Conservation (phyloP, 2,329 filamentous ascomycete genomes). For the Xylariaceae sp. region DNA sequence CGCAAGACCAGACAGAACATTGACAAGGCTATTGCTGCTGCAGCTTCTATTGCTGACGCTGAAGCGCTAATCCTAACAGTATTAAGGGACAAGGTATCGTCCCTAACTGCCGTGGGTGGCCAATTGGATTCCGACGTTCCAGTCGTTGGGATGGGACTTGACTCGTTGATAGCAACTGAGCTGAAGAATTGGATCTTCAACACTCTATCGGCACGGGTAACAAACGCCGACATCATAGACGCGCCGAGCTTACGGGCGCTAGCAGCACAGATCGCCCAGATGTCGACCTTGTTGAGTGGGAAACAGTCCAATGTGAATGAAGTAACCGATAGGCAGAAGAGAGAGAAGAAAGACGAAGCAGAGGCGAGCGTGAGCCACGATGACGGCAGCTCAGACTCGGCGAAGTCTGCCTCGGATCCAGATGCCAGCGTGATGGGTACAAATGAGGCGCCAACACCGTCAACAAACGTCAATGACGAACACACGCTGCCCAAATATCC, state of each 20-base stretch:
- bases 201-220: neutral
- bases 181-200: conserved; percentile 5
- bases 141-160: conserved; percentile 1
- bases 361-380: neutral
- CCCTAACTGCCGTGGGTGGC: neutral
- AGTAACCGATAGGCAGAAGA: neutral
- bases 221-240: conserved; percentile 3
- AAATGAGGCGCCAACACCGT: neutral
- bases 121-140: conserved; percentile 1
- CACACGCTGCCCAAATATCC: neutral
- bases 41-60: neutral
- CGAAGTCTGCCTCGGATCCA: neutral
- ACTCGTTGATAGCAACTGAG: conserved; percentile 7
- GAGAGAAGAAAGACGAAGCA: neutral
- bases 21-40: neutral
- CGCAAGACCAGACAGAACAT: neutral
- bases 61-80: neutral
- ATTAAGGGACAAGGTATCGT: neutral
- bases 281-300: conserved; percentile 1
- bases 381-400: neutral
- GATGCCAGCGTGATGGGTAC: neutral
- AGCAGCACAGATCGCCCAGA: neutral
- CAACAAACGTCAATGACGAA: neutral
- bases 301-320: neutral
- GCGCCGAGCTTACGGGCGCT: conserved; percentile 1